Evolutionary conservation across 306 rosid species (phyloP).

Genomic region (Senna siamea): DNA sequence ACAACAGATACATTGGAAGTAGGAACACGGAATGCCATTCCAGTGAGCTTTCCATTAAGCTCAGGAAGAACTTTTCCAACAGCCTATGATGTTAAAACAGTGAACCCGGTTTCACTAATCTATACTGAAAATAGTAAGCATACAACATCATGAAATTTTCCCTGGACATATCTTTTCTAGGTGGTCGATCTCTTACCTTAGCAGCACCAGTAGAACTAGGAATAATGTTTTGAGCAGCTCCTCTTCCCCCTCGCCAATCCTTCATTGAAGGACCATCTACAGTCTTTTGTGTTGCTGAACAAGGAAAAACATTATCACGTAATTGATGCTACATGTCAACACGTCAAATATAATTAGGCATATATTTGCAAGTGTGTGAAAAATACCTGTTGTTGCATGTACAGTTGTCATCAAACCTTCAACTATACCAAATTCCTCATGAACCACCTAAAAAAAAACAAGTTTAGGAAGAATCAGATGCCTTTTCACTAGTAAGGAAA

Average conservation of each 20-base stretch:
- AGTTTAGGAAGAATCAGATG: conserved; percentile 5
- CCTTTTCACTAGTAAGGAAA: not conserved
- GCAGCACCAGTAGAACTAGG: conserved; percentile 99
- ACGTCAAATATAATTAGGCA: not conserved
- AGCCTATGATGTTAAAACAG: conserved; percentile 61
- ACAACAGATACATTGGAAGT: conserved; percentile 97
- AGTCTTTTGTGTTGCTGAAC: conserved; percentile 93
- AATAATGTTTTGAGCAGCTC: conserved; percentile 91
- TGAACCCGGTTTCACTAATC: conserved; percentile 9
- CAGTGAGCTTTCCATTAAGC: conserved; percentile 96
- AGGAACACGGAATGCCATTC: conserved; percentile 99
- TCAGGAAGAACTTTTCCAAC: conserved; percentile 99
- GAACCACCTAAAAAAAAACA: conserved; percentile 67
- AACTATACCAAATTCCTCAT: conserved; percentile 90
- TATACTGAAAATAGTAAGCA: conserved; percentile 1
- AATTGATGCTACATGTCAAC: conserved; percentile 15
- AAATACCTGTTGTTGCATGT: conserved; percentile 97
- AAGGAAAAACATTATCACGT: conserved; percentile 33
- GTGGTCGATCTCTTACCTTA: conserved; percentile 58
- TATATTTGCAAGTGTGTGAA: conserved; percentile 1
- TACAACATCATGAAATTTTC: not conserved
- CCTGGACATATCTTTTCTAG: not conserved
- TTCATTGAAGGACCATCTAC: conserved; percentile 99
- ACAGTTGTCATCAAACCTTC: conserved; percentile 99
- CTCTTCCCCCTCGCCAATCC: conserved; percentile 99